Evolutionary conservation across 2,329 filamentous ascomycete species (phyloP).

Genomic region (Pestalotiopsis fici): DNA sequence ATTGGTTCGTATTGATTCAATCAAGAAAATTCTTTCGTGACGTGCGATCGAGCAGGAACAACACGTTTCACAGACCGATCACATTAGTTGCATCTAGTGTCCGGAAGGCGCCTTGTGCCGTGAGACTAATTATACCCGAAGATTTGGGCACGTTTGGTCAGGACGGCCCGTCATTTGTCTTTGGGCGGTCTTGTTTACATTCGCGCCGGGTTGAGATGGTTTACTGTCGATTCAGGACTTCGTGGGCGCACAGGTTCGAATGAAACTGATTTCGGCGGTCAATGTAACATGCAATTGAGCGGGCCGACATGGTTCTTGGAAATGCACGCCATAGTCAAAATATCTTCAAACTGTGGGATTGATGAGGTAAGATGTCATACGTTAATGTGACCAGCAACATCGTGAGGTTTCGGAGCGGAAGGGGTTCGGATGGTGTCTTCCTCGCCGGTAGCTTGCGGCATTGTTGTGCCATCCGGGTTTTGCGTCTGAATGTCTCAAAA

Average conservation of each 20-base stretch:
- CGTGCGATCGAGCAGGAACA: not conserved
- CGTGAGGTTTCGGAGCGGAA: not conserved
- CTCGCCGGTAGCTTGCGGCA: not conserved
- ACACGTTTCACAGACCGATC: not conserved
- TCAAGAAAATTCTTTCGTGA: not conserved
- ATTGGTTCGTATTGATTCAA: not conserved
- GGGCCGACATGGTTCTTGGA: not conserved
- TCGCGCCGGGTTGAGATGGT: not conserved
- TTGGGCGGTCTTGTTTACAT: not conserved
- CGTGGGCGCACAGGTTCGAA: not conserved
- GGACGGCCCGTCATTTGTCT: not conserved
- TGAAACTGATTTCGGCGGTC: too few species aligned
- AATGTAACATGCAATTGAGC: too few species aligned
- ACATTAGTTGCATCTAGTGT: not conserved
- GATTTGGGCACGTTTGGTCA: not conserved
- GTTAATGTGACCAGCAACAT: not conserved
- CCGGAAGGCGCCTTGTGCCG: not conserved
- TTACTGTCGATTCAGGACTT: not conserved
- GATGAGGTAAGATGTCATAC: not conserved
- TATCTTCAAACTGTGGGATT: not conserved
- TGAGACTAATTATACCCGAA: not conserved
- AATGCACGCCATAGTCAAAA: not conserved
- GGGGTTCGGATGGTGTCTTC: not conserved
- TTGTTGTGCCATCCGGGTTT: not conserved
- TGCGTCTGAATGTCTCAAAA: not conserved